Conservation (phyloP, 257 asterid genomes). For the Striga asiatica region DNA sequence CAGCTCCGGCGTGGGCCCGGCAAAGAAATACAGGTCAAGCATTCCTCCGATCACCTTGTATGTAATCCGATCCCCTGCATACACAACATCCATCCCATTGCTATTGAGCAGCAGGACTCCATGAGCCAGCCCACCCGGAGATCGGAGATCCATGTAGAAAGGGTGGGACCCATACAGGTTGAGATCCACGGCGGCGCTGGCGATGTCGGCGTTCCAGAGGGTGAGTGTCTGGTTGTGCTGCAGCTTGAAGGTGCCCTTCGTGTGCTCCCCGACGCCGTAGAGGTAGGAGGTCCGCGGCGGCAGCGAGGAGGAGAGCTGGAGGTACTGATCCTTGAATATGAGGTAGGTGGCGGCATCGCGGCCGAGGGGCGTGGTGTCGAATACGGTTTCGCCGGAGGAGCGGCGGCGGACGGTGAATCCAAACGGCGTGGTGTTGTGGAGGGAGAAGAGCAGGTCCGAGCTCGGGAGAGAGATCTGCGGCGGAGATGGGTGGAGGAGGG, state of each 20-base stretch:
- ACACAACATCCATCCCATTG: constrained; percentile 78
- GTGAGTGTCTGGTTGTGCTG: constrained; percentile 56
- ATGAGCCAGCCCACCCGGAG: constrained; percentile 54
- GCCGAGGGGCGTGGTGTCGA: constrained; percentile 23
- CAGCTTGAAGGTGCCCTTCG: constrained; percentile 47
- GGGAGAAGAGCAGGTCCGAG: constrained; percentile 38
- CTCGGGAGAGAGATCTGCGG: constrained; percentile 18
- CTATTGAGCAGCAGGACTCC: constrained; percentile 76
- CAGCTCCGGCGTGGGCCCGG: constrained; percentile 67
- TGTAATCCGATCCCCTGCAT: constrained; percentile 58
- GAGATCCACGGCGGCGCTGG: constrained; percentile 39
- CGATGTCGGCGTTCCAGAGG: constrained; percentile 73
- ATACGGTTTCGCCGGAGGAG: constrained; percentile 33
- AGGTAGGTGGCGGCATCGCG: constrained; percentile 26
- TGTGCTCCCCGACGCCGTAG: constrained; percentile 89
- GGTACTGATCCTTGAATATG: constrained; percentile 71
- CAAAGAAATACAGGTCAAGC: constrained; percentile 63
- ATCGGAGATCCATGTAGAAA: constrained; percentile 69
- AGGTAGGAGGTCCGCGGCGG: constrained; percentile 41
- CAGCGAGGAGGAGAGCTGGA: constrained; percentile 66
- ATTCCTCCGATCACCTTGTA: constrained; percentile 79
- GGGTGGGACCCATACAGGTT: constrained; percentile 89
- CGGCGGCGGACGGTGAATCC: constrained; percentile 44
- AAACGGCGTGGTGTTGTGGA: constrained; percentile 36
- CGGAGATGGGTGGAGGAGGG: constrained; percentile 6